Evolutionary conservation across 2,329 filamentous ascomycete species (phyloP), one percentile per base, ranked within the genome.

Genomic region (Fusarium heterosporum): DNA sequence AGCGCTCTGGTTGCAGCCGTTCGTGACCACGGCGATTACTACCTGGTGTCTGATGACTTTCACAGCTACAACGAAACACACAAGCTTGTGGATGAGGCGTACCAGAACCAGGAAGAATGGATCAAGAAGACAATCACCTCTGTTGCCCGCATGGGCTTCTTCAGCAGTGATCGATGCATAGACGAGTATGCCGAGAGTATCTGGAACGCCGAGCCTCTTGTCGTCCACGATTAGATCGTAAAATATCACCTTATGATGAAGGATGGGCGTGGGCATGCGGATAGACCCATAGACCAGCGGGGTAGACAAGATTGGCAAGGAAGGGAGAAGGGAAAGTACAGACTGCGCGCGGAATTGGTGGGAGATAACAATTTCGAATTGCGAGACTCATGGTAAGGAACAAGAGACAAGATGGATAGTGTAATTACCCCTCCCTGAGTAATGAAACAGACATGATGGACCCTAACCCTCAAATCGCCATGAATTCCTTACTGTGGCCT

Each of bases 31-130:
- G 94, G 96, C 38, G 96, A 99, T 78, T 98, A 96, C 83, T 99
- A 99, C 79, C 88, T 99, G 29, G 94, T 98, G 46, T 97, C 93
- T 38, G 96, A 99, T 75, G 96, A 99, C 79, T 99, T 99, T 86
- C 89, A 93, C 80, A 95, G 91, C 76, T 99, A 99, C 82, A 84
- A 97, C 72, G 89, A 95, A 79, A 97, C 96, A 9, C 96, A 99
- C 68, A 85, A 88, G 58, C 85, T 97, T 55, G 94, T 99, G 30
- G 96, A 99, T 74, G 90, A 95, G 80, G 90, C 93, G 49, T 99
- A 96, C 84, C 89, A 88, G 79, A 91, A 98, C 80, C 92, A 95
- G 77, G 93, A 97, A 61, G 90, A 92, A 73, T 99, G 96, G 96
- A 81, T 96, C 59, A 90, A 88, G 65, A 97, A 97, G 86, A 90